Conservation (phyloP, 495 filamentous ascomycete species). For the Platismatia glauca region DNA sequence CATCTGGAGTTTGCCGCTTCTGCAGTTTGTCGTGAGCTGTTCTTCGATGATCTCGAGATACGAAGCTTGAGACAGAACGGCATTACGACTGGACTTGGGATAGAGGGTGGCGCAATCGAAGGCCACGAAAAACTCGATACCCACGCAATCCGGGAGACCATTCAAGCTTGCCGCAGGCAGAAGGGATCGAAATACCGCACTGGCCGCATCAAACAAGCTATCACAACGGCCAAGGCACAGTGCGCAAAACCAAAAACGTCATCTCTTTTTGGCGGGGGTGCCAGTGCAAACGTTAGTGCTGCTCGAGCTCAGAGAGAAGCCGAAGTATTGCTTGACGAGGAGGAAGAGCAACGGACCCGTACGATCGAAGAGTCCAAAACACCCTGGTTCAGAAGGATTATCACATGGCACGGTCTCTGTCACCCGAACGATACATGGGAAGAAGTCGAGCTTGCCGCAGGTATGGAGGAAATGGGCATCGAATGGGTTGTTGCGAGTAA, state of each 20-base stretch:
- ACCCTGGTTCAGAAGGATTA: conserved; percentile 16
- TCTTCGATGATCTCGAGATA: conserved; percentile 19
- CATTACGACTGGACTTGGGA: conserved; percentile 13
- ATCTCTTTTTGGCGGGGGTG: conserved; percentile 18
- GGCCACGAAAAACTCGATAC: conserved; percentile 14
- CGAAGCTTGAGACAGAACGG: conserved; percentile 14
- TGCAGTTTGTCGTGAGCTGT: conserved; percentile 18
- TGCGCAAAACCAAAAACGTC: not conserved
- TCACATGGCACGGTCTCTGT: conserved; percentile 16
- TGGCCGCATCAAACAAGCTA: conserved; percentile 12
- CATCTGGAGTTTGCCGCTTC: conserved; percentile 17
- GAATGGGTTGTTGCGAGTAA: conserved; percentile 19
- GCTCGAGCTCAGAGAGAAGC: conserved; percentile 12
- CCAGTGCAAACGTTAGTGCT: not conserved
- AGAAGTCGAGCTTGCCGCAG: conserved; percentile 20
- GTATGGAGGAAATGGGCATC: conserved; percentile 19
- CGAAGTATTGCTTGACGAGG: conserved; percentile 13
- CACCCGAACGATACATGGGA: conserved; percentile 11
- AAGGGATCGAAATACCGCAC: conserved; percentile 15
- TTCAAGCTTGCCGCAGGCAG: conserved; percentile 15
- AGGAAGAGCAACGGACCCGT: conserved; percentile 17
- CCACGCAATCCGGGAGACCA: conserved; percentile 13
- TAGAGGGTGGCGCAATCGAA: conserved; percentile 4
- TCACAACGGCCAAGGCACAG: not conserved
- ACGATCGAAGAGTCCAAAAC: conserved; percentile 18